Evolutionary conservation across 2,329 filamentous ascomycete genomes (phyloP), one percentile per base, ranked within the genome.

Genomic region (Colletotrichum spinosum): DNA sequence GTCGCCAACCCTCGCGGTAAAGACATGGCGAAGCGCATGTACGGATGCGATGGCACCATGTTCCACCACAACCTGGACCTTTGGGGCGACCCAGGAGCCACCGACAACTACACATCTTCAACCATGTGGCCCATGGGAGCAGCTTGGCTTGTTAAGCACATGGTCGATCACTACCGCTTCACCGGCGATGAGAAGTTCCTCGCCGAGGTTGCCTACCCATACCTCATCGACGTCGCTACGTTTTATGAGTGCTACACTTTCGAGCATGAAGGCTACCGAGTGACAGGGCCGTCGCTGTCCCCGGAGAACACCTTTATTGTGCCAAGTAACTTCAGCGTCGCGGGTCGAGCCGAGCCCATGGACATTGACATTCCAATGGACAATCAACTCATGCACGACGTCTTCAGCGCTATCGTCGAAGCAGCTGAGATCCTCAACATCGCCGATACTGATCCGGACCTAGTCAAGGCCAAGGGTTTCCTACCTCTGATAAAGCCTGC

Each of bases 171-270:
- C 57, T 80, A 77, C 63, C 71, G 69, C 12, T 81, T 78, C 67
- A 77, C 71, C 1, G 68, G 73, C 63, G 73, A 77, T 56, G 68
- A 67, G 44, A 46, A 60, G 3, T 70, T 69, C 34, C 53, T 74
- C n/a, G 38, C 67, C 49, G 57, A 69, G 53, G 62, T 70, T 34
- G 48, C 74, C 1, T 66, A 70, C 6, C 77, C 77, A 0, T 64
- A 78, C 2, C 72, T 82, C 0, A 69, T 76, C 15, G 74, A 73
- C 2, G 76, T 75, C 34, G 70, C 76, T 2, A 65, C 73, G 8
- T 81, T 83, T 60, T 75, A 79, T 5, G 70, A 77, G 6, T 78
- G 79, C 52, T 80, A 78, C 62, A 68, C 79, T 0, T 72, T 79
- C 2, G 69, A 74, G 10, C 73, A 74, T n/a, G 69, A 75, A 33